phyloP scores from a whole-genome alignment of 306 rosid species.

The Betula pendula region DNA sequence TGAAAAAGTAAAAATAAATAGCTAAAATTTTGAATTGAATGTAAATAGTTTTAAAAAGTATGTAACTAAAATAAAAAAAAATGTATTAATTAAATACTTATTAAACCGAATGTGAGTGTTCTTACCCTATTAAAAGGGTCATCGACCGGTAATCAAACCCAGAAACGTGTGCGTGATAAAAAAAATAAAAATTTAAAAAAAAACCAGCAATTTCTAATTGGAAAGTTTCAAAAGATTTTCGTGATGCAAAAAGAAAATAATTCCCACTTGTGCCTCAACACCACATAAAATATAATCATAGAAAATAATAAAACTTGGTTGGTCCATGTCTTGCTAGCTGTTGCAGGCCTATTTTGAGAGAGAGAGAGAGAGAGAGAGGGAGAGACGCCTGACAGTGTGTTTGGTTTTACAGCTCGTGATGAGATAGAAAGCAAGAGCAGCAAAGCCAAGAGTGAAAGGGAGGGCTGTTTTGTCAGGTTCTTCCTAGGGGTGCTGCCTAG shows the following conservation, averaged over 20 bases:
- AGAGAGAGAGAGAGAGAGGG: constrained; percentile 5
- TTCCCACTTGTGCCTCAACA: constrained; percentile 20
- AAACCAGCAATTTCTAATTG: constrained; percentile 1
- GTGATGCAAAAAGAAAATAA: constrained; percentile 31
- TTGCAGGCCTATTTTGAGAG: constrained; percentile 11
- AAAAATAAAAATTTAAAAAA: too few relatives aligned
- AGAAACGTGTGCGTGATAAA: too few relatives aligned
- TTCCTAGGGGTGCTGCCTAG: constrained; percentile 34
- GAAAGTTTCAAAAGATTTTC: constrained; percentile 21
- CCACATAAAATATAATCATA: constrained; percentile 38
- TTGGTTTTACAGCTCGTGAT: constrained; percentile 75
- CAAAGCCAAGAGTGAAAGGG: constrained; percentile 3
- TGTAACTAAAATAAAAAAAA: too few relatives aligned
- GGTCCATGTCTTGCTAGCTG: constrained; percentile 56
- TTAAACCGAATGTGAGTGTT: too few relatives aligned
- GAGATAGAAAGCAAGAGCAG: constrained; percentile 44
- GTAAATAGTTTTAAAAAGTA: too few relatives aligned
- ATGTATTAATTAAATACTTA: too few relatives aligned
- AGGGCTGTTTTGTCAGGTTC: constrained; percentile 48
- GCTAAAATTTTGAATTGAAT: too few relatives aligned
- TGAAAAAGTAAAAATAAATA: too few relatives aligned
- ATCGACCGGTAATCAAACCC: too few relatives aligned
- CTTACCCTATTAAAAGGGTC: too few relatives aligned
- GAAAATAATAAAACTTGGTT: constrained; percentile 19
- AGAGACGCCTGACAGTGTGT: too few relatives aligned